Conservation (phyloP, 441 rosid species). For the Adansonia grandidieri region DNA sequence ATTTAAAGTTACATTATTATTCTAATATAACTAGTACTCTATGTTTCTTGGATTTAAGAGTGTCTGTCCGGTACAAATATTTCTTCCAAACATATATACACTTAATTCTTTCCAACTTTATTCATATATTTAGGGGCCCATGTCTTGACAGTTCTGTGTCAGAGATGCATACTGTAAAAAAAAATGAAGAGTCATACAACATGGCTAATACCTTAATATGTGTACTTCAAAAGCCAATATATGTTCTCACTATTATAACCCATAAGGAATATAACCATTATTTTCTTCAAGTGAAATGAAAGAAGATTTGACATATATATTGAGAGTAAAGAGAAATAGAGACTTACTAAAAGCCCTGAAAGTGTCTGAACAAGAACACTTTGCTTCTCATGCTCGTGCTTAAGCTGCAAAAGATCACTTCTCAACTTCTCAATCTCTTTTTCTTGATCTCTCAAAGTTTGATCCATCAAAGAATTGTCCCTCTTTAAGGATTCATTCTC, state of each 20-base stretch:
- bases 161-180: too few relatives aligned
- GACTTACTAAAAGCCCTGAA: constrained; percentile 24
- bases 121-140: background rate
- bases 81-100: background rate
- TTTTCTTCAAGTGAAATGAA: background rate
- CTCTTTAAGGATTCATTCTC: constrained; percentile 12
- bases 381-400: constrained; percentile 15
- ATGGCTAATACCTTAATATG: background rate
- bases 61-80: background rate
- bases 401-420: background rate
- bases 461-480: constrained; percentile 4
- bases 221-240: constrained; percentile 14
- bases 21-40: background rate
- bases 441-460: background rate
- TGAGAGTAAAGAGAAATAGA: background rate
- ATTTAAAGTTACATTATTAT: background rate
- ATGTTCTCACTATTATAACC: background rate
- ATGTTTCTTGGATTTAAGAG: background rate
- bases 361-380: constrained; percentile 18
- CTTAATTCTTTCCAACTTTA: background rate
- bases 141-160: too few relatives aligned
- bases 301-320: background rate
- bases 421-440: constrained; percentile 9
- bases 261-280: background rate
- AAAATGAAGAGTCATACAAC: background rate